phyloP scores from a whole-genome alignment of 768 basidiomycete genomes.

The Mrakia blollopis region DNA sequence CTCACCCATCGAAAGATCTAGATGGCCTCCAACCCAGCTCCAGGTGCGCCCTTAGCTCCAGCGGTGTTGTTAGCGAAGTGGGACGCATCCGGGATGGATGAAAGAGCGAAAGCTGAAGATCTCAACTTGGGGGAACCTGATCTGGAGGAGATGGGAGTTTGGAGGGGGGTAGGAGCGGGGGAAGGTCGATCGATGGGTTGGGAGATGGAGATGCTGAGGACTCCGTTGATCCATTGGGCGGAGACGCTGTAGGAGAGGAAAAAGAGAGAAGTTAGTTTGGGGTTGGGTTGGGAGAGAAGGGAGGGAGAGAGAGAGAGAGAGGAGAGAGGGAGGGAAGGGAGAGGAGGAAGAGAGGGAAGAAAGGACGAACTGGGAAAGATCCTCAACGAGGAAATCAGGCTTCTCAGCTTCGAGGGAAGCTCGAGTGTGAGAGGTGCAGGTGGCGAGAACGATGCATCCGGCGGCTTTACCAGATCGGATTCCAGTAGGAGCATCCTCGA shows the following conservation, averaged over 20 bases:
- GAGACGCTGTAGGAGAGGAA: conserved; percentile 33
- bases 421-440: conserved; percentile 71
- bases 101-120: not conserved
- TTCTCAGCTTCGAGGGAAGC: conserved; percentile 46
- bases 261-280: no score
- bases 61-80: conserved; percentile 33
- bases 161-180: conserved; percentile 43
- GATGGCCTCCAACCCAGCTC: not conserved
- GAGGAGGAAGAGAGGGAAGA: not conserved
- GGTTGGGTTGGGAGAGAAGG: not conserved
- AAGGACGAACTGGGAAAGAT: conserved; percentile 38
- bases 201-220: conserved; percentile 41
- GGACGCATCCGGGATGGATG: conserved; percentile 21
- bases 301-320: not conserved
- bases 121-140: conserved; percentile 33
- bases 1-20: not conserved
- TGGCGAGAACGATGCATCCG: conserved; percentile 69
- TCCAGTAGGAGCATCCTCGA: conserved; percentile 87
- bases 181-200: conserved; percentile 44
- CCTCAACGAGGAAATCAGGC: conserved; percentile 46
- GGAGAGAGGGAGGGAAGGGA: not conserved
- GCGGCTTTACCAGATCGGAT: conserved; percentile 68
- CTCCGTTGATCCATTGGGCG: conserved; percentile 41
- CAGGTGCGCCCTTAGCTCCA: not conserved
- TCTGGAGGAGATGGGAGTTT: conserved; percentile 42